These are phyloP conservation scores for Pholiota conissans DNA, from an alignment of 768 basidiomycete species.

Conservation along the genomic window DNA sequence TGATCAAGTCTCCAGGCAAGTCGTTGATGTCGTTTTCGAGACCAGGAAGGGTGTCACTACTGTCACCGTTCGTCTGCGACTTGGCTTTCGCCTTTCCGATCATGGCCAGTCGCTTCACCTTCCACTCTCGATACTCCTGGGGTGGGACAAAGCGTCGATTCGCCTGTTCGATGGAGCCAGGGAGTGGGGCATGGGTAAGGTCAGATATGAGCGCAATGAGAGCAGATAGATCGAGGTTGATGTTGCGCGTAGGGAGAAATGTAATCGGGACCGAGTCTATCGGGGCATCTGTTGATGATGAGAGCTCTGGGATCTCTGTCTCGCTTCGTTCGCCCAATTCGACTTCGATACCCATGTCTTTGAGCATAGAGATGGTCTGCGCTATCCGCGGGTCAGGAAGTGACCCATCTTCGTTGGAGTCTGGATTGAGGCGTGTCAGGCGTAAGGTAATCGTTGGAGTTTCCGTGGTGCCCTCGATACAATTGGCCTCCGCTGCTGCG, in stretches of 20 bases:
- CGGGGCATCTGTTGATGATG: constrained; percentile 15
- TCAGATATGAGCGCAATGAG: constrained; percentile 85
- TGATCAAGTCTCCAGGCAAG: constrained; percentile 38
- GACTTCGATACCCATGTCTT: constrained; percentile 64
- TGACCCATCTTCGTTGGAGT: constrained; percentile 18
- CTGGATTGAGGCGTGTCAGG: constrained; percentile 67
- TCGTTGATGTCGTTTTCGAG: constrained; percentile 29
- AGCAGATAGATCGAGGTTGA: constrained; percentile 84
- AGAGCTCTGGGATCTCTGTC: constrained; percentile 14
- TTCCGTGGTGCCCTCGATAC: constrained; percentile 36
- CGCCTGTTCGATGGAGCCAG: constrained; percentile 55
- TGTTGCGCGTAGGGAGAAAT: constrained; percentile 50
- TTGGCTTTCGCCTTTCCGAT: constrained; percentile 17
- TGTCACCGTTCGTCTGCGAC: too few species aligned
- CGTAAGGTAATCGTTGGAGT: constrained; percentile 58
- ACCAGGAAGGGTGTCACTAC: too few species aligned
- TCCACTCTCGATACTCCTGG: constrained; percentile 61
- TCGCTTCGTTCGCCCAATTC: constrained; percentile 58
- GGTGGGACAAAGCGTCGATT: constrained; percentile 64
- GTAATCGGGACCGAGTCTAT: neutral
- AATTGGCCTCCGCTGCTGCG: constrained; percentile 60
- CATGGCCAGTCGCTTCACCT: constrained; percentile 32
- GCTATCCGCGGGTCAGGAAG: constrained; percentile 54
- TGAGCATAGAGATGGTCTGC: constrained; percentile 55
- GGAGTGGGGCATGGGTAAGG: constrained; percentile 73